Evolutionary conservation across 208 protist species (phyloP).

Genomic region (Entamoeba nuttalli): DNA sequence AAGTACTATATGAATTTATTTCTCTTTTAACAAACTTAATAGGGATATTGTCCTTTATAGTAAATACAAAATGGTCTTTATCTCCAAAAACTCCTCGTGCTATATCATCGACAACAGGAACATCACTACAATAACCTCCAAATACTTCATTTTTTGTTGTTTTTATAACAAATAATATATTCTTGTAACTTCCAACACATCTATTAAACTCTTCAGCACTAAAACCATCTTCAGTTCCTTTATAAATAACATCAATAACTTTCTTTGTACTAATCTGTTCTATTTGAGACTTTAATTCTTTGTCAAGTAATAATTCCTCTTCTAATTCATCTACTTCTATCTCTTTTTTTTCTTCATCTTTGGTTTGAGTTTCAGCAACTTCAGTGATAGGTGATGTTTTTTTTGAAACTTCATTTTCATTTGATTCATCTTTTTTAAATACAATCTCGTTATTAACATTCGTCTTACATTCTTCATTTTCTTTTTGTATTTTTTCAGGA

Average conservation of each 20-base stretch:
- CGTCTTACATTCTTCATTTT: not conserved
- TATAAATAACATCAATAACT: not conserved
- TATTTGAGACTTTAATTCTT: not conserved
- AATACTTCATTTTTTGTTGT: not conserved
- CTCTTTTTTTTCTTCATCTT: not conserved
- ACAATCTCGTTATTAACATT: not conserved
- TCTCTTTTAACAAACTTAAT: not conserved
- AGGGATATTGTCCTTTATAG: not conserved
- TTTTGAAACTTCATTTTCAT: not conserved
- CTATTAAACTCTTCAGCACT: not conserved
- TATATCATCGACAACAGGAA: not conserved
- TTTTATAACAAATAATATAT: not conserved
- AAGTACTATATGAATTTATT: not conserved
- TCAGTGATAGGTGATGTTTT: not conserved
- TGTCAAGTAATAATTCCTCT: not conserved
- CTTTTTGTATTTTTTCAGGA: not conserved
- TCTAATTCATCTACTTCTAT: not conserved
- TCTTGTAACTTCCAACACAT: not conserved
- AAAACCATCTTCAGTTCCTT: not conserved
- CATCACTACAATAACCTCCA: not conserved
- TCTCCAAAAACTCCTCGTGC: not conserved
- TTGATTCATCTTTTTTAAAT: no score
- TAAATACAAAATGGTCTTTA: not conserved
- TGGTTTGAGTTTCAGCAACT: not conserved
- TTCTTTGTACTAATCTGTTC: not conserved